Base-by-base conservation (phyloP, 331 rosid species). In the Saraca asoca region DNA sequence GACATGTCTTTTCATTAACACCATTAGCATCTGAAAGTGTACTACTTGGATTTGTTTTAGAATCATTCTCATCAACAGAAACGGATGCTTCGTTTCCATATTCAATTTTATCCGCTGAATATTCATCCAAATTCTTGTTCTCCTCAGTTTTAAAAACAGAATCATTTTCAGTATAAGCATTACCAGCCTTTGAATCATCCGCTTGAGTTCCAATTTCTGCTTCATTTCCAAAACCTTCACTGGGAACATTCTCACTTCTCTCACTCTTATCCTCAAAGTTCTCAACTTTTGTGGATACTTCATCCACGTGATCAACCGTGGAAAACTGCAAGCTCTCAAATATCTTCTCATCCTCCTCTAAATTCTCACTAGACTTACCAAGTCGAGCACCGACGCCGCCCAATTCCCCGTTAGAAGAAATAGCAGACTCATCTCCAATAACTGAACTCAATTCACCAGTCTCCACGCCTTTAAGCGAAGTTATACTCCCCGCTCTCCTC, bases 401-500 rank as follows among this genome's bases (percentile, higher is more conserved):
- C 39, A 65, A 61, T 43, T 81, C 88, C 52, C 63, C 67, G 45
- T 58, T 82, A 1, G 80, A 73, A 73, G 82, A 78, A 49, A 44
- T 66, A 69, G 82, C 95, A 12, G 84, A 77, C 12, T 58, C 80
- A 14, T 66, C 90, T 12, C 55, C 82, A 57, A 51, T 7, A 72
- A 62, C 15, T 14, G 89, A 81, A 58, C 64, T 62, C 73, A 65
- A 73, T 51, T 79, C 87, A 12, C 61, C 56, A 19, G 60, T 66
- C 2, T 71, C 80, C 6, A 75, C 24, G 38, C 14, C 75, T 56
- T 55, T 87, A 77, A 64, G 80, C 50, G 71, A 46, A 42, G 57
- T 60, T 79, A 72, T 81, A 48, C 64, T 70, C 45, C 58, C 83
- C 8, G 82, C 60, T 77, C 95, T 82, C 74, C 87, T 78, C 31